Base-by-base conservation (phyloP, 192 early-diverging fungal genomes). In the Umbelopsis vinacea region DNA sequence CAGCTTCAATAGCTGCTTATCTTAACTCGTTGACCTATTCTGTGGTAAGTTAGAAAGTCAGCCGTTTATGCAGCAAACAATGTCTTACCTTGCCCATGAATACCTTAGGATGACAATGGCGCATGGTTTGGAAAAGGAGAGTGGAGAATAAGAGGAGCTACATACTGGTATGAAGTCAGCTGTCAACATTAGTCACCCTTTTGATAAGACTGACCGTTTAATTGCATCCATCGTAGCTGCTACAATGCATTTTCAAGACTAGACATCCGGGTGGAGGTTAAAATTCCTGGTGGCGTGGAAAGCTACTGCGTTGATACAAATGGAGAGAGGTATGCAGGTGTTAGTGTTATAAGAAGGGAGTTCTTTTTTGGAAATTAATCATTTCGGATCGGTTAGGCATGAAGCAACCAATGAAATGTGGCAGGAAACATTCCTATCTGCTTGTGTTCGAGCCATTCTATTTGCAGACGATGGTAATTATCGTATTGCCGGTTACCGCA, bases 201-300 rank as follows among this genome's bases (percentile, higher is more conserved):
- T 60, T 10, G n/a, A 19, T 24, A 4, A 66, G 10, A 69, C 73
- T 68, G 37, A 23, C 21, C 21, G 43, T n/a, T n/a, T 38, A 71
- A 10, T 26, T 12, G 47, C 10, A 60, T 68, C 52, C 10, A 60
- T 68, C 52, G 4, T 82, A 96, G 97, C 83, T 94, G 95, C 79
- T 99, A 93, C 81, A 98, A 99, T 81, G 95, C 95, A 5, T 99
- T 99, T 74, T 96, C 97, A 10, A 88, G 95, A n/a, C 90, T 98
- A 8, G 98, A 99, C 81, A 88, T 99, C 48, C 91, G 98, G 35
- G 98, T 99, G 21, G 95, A 97, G 80, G 96, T 99, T 23, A 91
- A 93, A 70, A 98, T 98, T 71, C 98, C 98, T 15, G 98, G 98
- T 66, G 96, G 98, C 48, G 98, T 99, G 6, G 97, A 98, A 67